These are phyloP conservation scores for Diospyros kaki DNA, from an alignment of 148 eudicot genomes.

Conservation along the genomic window DNA sequence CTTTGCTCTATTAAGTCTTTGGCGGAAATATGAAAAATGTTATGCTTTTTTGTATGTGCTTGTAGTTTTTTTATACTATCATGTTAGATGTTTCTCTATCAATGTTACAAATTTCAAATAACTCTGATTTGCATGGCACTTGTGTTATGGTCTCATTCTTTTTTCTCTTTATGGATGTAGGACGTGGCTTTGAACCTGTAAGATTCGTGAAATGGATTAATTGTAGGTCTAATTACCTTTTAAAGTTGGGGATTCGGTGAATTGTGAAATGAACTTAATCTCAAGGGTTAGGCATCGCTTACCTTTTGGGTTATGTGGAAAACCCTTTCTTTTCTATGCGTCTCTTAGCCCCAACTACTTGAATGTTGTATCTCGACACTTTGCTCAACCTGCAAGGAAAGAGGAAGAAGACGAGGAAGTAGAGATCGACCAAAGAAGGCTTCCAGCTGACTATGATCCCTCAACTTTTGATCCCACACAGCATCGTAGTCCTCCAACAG, in stretches of 20 bases:
- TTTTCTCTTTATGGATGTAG: conserved; percentile 8
- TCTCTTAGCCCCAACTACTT: conserved; percentile 19
- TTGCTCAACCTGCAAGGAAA: conserved; percentile 52
- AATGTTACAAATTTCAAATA: too few relatives aligned
- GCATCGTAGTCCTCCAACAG: conserved; percentile 78
- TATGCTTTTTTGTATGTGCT: too few relatives aligned
- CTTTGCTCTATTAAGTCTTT: too few relatives aligned
- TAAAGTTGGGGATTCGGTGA: neutral
- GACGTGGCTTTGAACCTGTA: neutral
- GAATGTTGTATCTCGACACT: conserved; percentile 31
- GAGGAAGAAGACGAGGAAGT: conserved; percentile 57
- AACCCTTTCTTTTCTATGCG: conserved; percentile 20
- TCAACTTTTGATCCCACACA: conserved; percentile 73
- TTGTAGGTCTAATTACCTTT: neutral
- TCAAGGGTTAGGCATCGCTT: conserved; percentile 45
- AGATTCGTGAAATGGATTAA: conserved; percentile 6
- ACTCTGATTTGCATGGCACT: too few relatives aligned
- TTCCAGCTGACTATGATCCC: conserved; percentile 89
- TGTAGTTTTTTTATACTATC: too few relatives aligned
- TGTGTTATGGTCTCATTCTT: too few relatives aligned
- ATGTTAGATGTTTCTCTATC: too few relatives aligned
- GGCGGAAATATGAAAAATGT: too few relatives aligned
- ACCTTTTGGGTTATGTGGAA: conserved; percentile 36
- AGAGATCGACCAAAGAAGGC: conserved; percentile 79
- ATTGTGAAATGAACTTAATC: conserved; percentile 50